Evolutionary conservation across 352 stramenopile species (phyloP).

Genomic region (Discostella stelligera): DNA sequence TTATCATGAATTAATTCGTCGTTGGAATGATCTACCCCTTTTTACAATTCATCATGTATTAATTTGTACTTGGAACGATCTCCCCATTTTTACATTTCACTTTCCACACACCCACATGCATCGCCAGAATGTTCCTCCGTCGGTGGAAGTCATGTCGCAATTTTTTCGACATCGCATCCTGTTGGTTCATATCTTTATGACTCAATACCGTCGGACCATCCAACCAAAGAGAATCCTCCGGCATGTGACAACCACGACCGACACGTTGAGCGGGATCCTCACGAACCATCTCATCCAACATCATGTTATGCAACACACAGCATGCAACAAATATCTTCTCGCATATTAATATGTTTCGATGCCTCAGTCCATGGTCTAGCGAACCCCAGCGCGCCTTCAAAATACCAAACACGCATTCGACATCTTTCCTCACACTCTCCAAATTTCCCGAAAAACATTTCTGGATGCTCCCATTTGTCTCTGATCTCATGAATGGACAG

Average conservation of each 20-base stretch:
- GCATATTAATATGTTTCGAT: slow-evolving; percentile 17
- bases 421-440: slow-evolving; percentile 51
- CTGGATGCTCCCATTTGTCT: neutral
- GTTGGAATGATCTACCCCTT: no score
- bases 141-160: neutral
- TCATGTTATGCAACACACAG: no score
- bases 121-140: no score
- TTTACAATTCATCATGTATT: no score
- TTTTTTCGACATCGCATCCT: neutral
- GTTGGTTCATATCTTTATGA: neutral
- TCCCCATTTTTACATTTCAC: no score
- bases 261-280: slow-evolving; percentile 1
- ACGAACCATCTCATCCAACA: slow-evolving; percentile 16
- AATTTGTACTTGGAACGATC: no score
- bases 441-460: slow-evolving; percentile 38
- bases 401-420: slow-evolving; percentile 57
- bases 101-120: no score
- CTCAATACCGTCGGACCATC: neutral
- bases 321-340: no score
- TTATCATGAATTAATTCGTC: no score
- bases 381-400: slow-evolving; percentile 22
- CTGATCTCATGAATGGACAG: slow-evolving; percentile 22
- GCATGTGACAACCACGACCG: neutral
- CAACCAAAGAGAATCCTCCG: slow-evolving; percentile 16
- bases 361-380: slow-evolving; percentile 21